Base-by-base conservation (phyloP, 2,329 filamentous ascomycete genomes). In the Mycosphaerella sp. region DNA sequence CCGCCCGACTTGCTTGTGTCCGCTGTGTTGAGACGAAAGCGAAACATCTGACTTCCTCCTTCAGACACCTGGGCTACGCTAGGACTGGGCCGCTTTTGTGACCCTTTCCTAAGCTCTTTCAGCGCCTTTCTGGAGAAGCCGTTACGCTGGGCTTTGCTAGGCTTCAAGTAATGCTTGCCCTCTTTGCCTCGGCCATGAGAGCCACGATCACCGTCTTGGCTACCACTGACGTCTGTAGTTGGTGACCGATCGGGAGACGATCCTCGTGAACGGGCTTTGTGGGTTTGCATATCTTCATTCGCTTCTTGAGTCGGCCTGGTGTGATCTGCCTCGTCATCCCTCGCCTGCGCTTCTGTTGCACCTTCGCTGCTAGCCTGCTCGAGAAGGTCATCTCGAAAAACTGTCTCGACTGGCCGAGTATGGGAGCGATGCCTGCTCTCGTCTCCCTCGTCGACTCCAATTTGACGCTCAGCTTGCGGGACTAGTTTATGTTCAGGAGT, bases 161-260 rank as follows among this genome's bases (percentile, higher is more conserved):
- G 26, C 48, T 61, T 62, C 40, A 52, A 34, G 12, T 47, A 39
- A 32, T 42, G 36, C 14, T 32, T 10, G 12, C 14, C 29, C 11
- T 56, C 49, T 38, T 45, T 56, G 21, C 21, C 21, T 6, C 31
- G 45, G 29, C 49, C 39, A 31, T 40, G 40, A 14, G 17, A 32
- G 12, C 49, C 51, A 43, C 49, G 36, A 39, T 57, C 55, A 26
- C 53, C 55, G 31, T 61, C 59, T 31, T 55, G 53, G 17, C 52
- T 61, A 11, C 51, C 59, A 23, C 52, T 61, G 10, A 55, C 54
- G 23, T 62, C 60, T 9, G 56, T 55, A 2, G 40, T 51, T 4
- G 60, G 57, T 8, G 56, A 59, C 17, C 59, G 59, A 7, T 55
- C 55, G 14, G 55, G 50, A 8, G 60, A 62, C n/a, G 60, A 60